Evolutionary conservation across 345 rosid species (phyloP), one percentile per base, ranked within the genome.

Genomic region (Litchi chinensis): DNA sequence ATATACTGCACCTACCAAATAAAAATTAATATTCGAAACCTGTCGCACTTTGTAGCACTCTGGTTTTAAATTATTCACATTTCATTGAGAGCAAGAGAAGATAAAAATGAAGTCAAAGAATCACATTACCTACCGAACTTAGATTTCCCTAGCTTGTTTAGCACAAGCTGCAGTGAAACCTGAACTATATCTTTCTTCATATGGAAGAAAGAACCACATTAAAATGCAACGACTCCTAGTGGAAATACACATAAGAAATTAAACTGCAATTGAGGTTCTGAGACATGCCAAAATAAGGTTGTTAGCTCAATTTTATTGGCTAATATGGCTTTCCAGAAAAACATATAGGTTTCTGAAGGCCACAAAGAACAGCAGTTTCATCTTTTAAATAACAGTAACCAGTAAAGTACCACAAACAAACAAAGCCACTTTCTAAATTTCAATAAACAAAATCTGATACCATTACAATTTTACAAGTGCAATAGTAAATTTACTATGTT

Each of bases 101-200:
- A 65, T 48, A 46, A 46, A 13, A 62, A 66, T 39, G 0, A 74
- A 54, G 50, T 43, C 24, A 18, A 57, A 62, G 68, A 24, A 62
- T 74, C 69, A 63, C 24, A 62, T 74, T 15, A 74, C 32, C 24
- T 41, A 62, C 59, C 46, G 43, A 74, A 62, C 57, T 43, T 24
- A 44, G 60, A 62, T 43, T 63, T 22, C 19, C 59, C 50, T 24
- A 44, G 59, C 69, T 44, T 8, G 40, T 37, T 3, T 18, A 44
- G 40, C 24, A 74, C 9, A 28, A 24, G 50, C 59, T 12, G 40
- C 43, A 22, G 56, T 18, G n/a, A 60, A 62, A 43, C 41, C 43
- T 24, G 39, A 50, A 26, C 28, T 26, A 26, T 26, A 26, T 26
- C 28, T 0, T 26, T 26, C 28, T 26, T 26, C 28, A 26, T 26